phyloP scores from a whole-genome alignment of 805 yeast species.

The Wickerhamomyces rabaulensis region DNA sequence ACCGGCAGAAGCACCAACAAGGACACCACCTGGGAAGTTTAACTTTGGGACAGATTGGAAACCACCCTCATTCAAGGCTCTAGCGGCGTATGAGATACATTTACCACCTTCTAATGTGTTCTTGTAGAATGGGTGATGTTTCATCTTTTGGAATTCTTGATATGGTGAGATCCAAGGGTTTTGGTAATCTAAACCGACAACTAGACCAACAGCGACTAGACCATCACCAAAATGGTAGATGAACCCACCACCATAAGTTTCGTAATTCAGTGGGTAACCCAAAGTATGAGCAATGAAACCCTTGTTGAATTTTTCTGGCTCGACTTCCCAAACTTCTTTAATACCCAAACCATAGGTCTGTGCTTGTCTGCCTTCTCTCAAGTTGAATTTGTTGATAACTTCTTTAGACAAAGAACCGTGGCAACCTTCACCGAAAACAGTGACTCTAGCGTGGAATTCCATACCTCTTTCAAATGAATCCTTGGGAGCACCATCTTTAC shows the following conservation, averaged over 20 bases:
- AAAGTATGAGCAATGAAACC: slow-evolving; percentile 84
- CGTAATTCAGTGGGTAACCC: slow-evolving; percentile 77
- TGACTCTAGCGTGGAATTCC: slow-evolving; percentile 90
- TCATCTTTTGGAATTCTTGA: slow-evolving; percentile 92
- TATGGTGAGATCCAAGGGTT: slow-evolving; percentile 96
- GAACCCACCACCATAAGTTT: slow-evolving; percentile 94
- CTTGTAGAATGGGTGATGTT: slow-evolving; percentile 81
- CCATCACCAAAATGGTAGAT: slow-evolving; percentile 96
- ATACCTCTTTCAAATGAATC: slow-evolving; percentile 90
- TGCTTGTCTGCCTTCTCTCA: slow-evolving; percentile 58
- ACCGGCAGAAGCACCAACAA: slow-evolving; percentile 95
- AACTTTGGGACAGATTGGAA: slow-evolving; percentile 86
- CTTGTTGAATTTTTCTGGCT: slow-evolving; percentile 69
- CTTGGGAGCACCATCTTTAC: slow-evolving; percentile 70
- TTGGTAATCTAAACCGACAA: slow-evolving; percentile 87
- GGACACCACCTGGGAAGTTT: slow-evolving; percentile 91
- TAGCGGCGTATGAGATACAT: slow-evolving; percentile 90
- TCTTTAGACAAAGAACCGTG: slow-evolving; percentile 89
- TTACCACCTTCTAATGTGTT: slow-evolving; percentile 79
- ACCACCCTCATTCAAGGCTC: slow-evolving; percentile 98
- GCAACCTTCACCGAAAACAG: slow-evolving; percentile 96
- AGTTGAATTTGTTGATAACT: slow-evolving; percentile 59
- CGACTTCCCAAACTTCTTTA: slow-evolving; percentile 96
- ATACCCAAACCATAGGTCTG: slow-evolving; percentile 96
- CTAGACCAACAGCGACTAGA: slow-evolving; percentile 88